Evolutionary conservation across 768 basidiomycete species (phyloP).

Genomic region (Kwoniella botswanensis): DNA sequence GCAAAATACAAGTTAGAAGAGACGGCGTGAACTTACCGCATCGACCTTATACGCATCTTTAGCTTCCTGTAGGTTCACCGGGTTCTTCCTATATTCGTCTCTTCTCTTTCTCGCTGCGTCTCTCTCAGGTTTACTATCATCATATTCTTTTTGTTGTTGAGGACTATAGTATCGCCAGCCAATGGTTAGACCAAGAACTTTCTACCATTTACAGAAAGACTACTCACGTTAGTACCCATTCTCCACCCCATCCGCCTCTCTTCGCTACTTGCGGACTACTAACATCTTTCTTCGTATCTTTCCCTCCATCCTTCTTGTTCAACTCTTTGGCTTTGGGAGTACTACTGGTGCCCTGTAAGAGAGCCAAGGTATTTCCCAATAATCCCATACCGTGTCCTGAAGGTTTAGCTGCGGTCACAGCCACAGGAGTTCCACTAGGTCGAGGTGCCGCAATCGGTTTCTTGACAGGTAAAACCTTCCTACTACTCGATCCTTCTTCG

Average conservation of each 20-base stretch:
- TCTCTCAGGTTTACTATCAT: constrained; percentile 3
- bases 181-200: neutral
- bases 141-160: constrained; percentile 19
- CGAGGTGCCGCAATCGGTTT: neutral
- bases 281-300: constrained; percentile 7
- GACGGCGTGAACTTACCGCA: constrained; percentile 17
- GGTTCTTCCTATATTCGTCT: constrained; percentile 15
- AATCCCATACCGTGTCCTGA: constrained; percentile 13
- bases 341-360: constrained; percentile 15
- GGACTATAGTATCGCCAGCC: neutral
- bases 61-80: constrained; percentile 30
- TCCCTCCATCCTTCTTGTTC: constrained; percentile 1
- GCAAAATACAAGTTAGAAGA: neutral
- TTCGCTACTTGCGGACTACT: neutral
- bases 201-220: too few species aligned
- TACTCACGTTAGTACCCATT: constrained; percentile 25
- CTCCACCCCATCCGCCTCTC: constrained; percentile 20
- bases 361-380: constrained; percentile 20
- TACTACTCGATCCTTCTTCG: constrained; percentile 5
- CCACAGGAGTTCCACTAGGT: neutral
- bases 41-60: constrained; percentile 30
- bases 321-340: constrained; percentile 17
- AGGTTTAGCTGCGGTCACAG: neutral
- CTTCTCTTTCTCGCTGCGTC: constrained; percentile 15
- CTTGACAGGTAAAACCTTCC: neutral